phyloP scores from a whole-genome alignment of 441 rosid genomes.

The Codiaeum variegatum region DNA sequence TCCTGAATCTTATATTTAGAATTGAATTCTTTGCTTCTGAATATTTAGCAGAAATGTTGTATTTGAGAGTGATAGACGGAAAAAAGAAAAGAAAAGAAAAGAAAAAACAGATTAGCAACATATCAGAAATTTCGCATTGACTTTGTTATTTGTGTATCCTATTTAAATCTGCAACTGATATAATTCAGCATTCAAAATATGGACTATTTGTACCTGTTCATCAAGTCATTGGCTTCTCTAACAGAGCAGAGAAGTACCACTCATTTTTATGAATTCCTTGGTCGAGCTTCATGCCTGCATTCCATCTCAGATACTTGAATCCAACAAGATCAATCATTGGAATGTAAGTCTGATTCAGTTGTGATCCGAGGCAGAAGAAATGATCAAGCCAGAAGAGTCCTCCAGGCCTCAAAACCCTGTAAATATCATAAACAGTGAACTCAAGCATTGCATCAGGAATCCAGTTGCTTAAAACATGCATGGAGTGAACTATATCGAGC shows the following conservation, averaged over 20 bases:
- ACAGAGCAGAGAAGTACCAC: constrained; percentile 48
- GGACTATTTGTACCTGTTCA: neutral
- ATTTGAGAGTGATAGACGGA: neutral
- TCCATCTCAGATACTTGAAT: constrained; percentile 46
- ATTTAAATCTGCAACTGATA: neutral
- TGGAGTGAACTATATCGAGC: constrained; percentile 50
- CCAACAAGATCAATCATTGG: constrained; percentile 41
- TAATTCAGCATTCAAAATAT: neutral
- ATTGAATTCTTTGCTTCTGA: constrained; percentile 10
- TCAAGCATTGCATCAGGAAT: constrained; percentile 45
- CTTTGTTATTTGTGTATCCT: neutral
- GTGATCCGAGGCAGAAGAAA: constrained; percentile 47
- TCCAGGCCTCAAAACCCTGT: constrained; percentile 52
- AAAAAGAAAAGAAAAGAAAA: neutral
- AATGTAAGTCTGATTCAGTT: constrained; percentile 42
- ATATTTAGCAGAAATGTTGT: constrained; percentile 2
- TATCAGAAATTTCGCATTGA: neutral
- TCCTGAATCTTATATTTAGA: too few species aligned
- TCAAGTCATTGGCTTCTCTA: constrained; percentile 47
- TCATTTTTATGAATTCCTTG: constrained; percentile 31
- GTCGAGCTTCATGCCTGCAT: constrained; percentile 39
- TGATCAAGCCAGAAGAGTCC: constrained; percentile 56
- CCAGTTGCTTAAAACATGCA: constrained; percentile 54
- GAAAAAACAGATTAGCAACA: neutral
- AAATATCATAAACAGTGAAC: constrained; percentile 40